Evolutionary conservation across 495 filamentous ascomycete genomes (phyloP), one percentile per base, ranked within the genome.

Genomic region (Penicillium salamii): DNA sequence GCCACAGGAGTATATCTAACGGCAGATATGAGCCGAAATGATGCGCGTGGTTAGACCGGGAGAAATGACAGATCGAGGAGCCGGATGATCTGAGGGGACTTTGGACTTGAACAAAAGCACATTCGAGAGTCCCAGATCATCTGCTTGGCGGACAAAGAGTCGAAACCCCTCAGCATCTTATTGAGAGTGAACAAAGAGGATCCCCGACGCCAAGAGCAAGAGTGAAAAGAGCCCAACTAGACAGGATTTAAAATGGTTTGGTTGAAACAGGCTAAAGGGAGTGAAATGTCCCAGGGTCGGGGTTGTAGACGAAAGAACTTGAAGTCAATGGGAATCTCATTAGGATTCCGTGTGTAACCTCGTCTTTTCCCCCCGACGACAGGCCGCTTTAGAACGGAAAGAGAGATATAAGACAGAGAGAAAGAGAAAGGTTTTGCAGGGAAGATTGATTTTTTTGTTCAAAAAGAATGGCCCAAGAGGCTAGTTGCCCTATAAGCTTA

Each of bases 21-120:
- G 14, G 43, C 31, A 26, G 18, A 40, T 48, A 40, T 35, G 17
- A 43, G 34, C 39, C 31, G 23, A 37, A 18, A 17, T n/a, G 13
- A 24, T 18, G 12, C 42, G 20, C 32, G 31, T 35, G 31, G 42
- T 24, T 26, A 13, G 24, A 33, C 14, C 28, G 19, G 23, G 21
- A 46, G 31, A 36, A 32, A 26, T 46, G 32, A 46, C 15, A 34
- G 29, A 46, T 46, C 13, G 42, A 34, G 26, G 29, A 45, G 33
- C n/a, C 42, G 33, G 20, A 35, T 46, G 32, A 35, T 26, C n/a
- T 35, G 33, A 33, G 20, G 42, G 42, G 20, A 46, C 29, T 36
- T 44, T 2, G 7, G 17, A 35, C 19, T 28, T 5, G 21, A 7
- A 13, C 32, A 36, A 21, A 35, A 45, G 42, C 13, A n/a, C 33